Evolutionary conservation across 345 rosid species (phyloP).

Genomic region (Excoecaria cochinchinensis): DNA sequence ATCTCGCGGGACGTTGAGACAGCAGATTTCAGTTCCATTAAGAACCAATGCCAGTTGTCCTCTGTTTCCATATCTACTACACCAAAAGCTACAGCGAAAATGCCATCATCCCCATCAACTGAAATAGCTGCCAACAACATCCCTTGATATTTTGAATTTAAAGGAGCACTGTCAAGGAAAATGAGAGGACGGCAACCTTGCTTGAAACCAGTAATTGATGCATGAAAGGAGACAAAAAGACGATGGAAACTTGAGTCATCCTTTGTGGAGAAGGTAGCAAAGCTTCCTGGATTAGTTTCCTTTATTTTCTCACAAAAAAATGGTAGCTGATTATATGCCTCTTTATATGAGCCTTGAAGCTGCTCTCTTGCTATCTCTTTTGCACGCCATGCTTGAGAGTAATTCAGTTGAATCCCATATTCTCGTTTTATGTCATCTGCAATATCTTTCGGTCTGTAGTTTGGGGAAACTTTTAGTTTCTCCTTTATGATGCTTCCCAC

Average conservation of each 20-base stretch:
- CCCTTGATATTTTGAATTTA: slow-evolving; percentile 86
- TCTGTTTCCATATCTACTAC: slow-evolving; percentile 79
- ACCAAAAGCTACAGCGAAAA: slow-evolving; percentile 80
- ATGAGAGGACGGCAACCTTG: slow-evolving; percentile 91
- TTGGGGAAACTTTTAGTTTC: slow-evolving; percentile 75
- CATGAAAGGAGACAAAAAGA: slow-evolving; percentile 79
- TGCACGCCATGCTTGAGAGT: slow-evolving; percentile 94
- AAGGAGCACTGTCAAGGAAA: slow-evolving; percentile 66
- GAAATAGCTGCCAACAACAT: slow-evolving; percentile 66
- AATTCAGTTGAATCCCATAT: slow-evolving; percentile 85
- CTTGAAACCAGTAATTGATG: slow-evolving; percentile 73
- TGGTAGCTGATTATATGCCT: slow-evolving; percentile 79
- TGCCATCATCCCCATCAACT: slow-evolving; percentile 76
- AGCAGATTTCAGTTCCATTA: slow-evolving; percentile 66
- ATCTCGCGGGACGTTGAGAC: slow-evolving; percentile 48
- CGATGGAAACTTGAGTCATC: slow-evolving; percentile 92
- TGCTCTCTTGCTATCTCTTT: slow-evolving; percentile 92
- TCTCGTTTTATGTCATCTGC: slow-evolving; percentile 86
- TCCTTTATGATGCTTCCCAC: slow-evolving; percentile 91
- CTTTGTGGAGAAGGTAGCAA: slow-evolving; percentile 70
- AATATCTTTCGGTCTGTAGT: slow-evolving; percentile 86
- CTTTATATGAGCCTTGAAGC: slow-evolving; percentile 89
- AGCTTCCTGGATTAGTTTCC: slow-evolving; percentile 93
- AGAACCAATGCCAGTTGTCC: slow-evolving; percentile 89
- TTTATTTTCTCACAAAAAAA: slow-evolving; percentile 78